phyloP scores from a whole-genome alignment of 2,329 filamentous ascomycete species.

The Clonostachys solani region DNA sequence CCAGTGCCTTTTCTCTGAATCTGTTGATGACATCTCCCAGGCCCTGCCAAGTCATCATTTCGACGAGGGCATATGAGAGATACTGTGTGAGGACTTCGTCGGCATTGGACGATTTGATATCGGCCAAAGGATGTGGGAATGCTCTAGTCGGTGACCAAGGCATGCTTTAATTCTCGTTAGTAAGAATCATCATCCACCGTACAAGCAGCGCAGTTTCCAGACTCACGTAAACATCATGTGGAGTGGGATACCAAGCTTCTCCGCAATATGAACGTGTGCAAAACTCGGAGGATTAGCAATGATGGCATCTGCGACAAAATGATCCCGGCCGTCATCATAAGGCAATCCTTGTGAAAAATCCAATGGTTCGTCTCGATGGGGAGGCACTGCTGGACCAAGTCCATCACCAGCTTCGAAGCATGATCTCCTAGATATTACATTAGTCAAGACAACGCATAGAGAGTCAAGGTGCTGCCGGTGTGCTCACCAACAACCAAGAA shows the following conservation, averaged over 20 bases:
- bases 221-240: conserved; percentile 88
- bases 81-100: conserved; percentile 78
- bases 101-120: conserved; percentile 72
- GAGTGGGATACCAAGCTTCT: conserved; percentile 69
- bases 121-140: conserved; percentile 83
- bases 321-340: conserved; percentile 39
- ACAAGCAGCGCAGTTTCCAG: too few species aligned
- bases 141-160: conserved; percentile 83
- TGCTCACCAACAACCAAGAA: conserved; percentile 72
- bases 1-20: conserved; percentile 71
- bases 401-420: conserved; percentile 79
- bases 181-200: background rate
- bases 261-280: conserved; percentile 70
- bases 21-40: conserved; percentile 87
- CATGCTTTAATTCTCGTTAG: conserved; percentile 53
- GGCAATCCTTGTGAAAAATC: conserved; percentile 22
- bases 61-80: conserved; percentile 77
- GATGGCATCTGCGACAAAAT: conserved; percentile 81
- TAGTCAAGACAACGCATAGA: too few species aligned
- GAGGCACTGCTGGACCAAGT: conserved; percentile 39
- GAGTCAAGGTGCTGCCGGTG: too few species aligned
- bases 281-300: conserved; percentile 78
- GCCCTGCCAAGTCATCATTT: conserved; percentile 92
- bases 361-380: conserved; percentile 39
- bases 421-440: conserved; percentile 38